These are phyloP conservation scores for Strobilomyces dryophilus DNA, from an alignment of 768 basidiomycete genomes.

Conservation along the genomic window DNA sequence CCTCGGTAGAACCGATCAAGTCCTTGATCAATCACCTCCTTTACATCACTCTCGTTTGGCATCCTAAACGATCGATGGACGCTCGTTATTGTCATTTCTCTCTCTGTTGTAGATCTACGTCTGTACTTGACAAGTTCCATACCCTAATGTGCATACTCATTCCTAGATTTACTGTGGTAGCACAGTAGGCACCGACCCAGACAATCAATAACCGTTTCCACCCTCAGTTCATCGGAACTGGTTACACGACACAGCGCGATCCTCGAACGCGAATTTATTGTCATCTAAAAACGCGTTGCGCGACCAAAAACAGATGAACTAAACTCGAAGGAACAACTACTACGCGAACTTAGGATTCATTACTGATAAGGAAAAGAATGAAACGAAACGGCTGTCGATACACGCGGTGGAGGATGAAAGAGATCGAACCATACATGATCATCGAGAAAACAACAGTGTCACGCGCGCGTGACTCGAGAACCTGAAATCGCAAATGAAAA, in stretches of 20 bases:
- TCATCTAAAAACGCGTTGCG: too few species aligned
- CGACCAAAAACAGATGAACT: background rate
- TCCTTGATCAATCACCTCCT: background rate
- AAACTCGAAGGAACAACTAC: too few species aligned
- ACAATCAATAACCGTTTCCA: background rate
- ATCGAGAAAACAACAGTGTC: background rate
- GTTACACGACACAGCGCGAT: too few species aligned
- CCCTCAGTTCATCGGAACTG: background rate
- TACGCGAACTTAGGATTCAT: conserved; percentile 1
- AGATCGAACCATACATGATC: conserved; percentile 7
- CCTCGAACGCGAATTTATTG: too few species aligned
- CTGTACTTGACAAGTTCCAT: conserved; percentile 4
- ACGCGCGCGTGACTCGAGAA: background rate
- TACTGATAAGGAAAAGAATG: conserved; percentile 15
- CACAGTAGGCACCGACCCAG: conserved; percentile 1
- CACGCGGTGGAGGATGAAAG: conserved; percentile 15
- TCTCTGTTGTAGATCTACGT: conserved; percentile 17
- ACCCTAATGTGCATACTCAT: conserved; percentile 10
- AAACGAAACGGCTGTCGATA: conserved; percentile 23
- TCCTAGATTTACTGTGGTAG: conserved; percentile 5
- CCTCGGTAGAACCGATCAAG: background rate
- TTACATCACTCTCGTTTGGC: conserved; percentile 11
- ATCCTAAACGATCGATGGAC: conserved; percentile 1
- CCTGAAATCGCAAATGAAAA: conserved; percentile 10
- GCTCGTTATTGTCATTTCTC: conserved; percentile 13